Percentiles rank a stretch among this genome's conserved stretches.
Evolutionary conservation across 2,329 filamentous ascomycete species (phyloP).

Genomic region (Nothophoma quercina): DNA sequence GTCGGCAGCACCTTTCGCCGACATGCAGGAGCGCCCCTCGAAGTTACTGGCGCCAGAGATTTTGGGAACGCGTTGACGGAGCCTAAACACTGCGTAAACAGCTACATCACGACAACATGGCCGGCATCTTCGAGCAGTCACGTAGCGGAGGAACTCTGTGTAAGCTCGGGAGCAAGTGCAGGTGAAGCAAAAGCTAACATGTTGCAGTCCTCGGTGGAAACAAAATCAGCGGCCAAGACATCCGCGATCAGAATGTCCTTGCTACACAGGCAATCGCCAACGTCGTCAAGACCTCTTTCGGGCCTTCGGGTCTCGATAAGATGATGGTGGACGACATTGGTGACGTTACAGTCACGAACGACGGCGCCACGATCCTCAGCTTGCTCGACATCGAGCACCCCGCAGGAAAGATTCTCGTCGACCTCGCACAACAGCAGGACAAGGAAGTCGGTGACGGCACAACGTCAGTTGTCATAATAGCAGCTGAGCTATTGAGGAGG

Average conservation of each 20-base stretch:
- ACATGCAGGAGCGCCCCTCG: slow-evolving; percentile 27
- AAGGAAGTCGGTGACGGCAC: slow-evolving; percentile 99
- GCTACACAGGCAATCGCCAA: slow-evolving; percentile 98
- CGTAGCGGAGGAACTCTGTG: slow-evolving; percentile 91
- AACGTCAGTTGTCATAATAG: slow-evolving; percentile 96
- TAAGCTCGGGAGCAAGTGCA: slow-evolving; percentile 51
- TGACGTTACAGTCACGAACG: slow-evolving; percentile 98
- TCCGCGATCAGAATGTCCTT: slow-evolving; percentile 96
- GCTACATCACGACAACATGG: slow-evolving; percentile 66
- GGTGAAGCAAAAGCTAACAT: slow-evolving; percentile 30
- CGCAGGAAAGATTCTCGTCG: slow-evolving; percentile 96
- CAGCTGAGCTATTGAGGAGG: slow-evolving; percentile 89
- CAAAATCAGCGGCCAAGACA: slow-evolving; percentile 97
- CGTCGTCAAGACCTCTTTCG: slow-evolving; percentile 98
- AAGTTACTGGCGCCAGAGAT: slow-evolving; percentile 26
- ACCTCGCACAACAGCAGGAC: slow-evolving; percentile 97
- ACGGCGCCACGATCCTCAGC: slow-evolving; percentile 94
- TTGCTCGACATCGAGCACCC: slow-evolving; percentile 97
- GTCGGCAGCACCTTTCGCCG: slow-evolving; percentile 35
- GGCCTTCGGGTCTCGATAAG: slow-evolving; percentile 95
- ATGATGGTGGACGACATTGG: slow-evolving; percentile 99
- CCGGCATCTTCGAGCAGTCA: slow-evolving; percentile 94
- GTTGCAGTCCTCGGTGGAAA: slow-evolving; percentile 82
- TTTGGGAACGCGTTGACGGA: slow-evolving; percentile 40
- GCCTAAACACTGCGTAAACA: slow-evolving; percentile 42